These are phyloP conservation scores for Vachellia collinsii DNA, from an alignment of 306 rosid species.

Conservation along the genomic window DNA sequence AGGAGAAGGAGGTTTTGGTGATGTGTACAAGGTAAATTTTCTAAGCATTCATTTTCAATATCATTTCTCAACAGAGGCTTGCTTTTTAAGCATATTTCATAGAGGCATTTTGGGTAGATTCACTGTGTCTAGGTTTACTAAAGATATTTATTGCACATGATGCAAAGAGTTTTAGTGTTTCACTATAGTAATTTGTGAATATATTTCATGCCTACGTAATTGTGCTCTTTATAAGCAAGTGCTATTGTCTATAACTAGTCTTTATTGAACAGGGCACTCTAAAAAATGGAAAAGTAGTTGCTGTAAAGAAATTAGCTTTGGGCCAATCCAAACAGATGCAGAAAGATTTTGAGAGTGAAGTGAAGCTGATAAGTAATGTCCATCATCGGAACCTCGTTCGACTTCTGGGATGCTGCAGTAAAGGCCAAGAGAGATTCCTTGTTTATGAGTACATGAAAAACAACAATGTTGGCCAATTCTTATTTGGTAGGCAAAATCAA, in stretches of 20 bases:
- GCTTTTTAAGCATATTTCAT: neutral
- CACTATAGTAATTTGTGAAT: neutral
- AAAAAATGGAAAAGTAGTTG: slow-evolving; percentile 64
- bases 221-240: neutral
- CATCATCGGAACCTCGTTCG: slow-evolving; percentile 71
- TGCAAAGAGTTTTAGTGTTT: neutral
- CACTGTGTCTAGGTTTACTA: neutral
- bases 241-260: neutral
- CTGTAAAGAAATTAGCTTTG: slow-evolving; percentile 59
- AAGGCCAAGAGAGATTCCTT: slow-evolving; percentile 62
- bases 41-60: neutral
- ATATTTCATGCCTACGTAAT: neutral
- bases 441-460: slow-evolving; percentile 73
- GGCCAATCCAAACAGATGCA: slow-evolving; percentile 53
- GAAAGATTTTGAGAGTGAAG: slow-evolving; percentile 63
- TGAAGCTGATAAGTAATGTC: slow-evolving; percentile 69
- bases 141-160: neutral
- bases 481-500: slow-evolving; percentile 52
- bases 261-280: slow-evolving; percentile 56
- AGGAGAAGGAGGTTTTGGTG: slow-evolving; percentile 77
- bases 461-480: slow-evolving; percentile 66
- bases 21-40: slow-evolving; percentile 64
- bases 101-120: neutral
- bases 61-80: neutral
- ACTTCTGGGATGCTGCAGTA: slow-evolving; percentile 70